These are phyloP conservation scores for Pistacia vera DNA, from an alignment of 345 rosid genomes.

Conservation along the genomic window DNA sequence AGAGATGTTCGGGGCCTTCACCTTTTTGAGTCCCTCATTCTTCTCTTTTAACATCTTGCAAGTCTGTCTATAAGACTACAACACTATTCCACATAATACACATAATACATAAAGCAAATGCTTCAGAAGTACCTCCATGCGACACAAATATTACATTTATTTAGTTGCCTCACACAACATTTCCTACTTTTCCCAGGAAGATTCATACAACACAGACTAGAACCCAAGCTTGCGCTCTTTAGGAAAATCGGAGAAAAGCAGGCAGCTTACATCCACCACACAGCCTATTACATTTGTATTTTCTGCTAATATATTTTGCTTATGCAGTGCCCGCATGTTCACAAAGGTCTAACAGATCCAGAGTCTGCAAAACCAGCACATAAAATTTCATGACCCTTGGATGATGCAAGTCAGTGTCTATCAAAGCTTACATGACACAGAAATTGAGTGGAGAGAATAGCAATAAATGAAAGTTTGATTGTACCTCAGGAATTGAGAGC, in stretches of 20 bases:
- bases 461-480: background rate
- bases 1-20: constrained; percentile 22
- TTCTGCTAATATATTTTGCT: constrained; percentile 23
- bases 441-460: background rate
- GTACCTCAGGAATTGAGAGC: constrained; percentile 98
- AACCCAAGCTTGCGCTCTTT: constrained; percentile 50
- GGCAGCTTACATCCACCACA: constrained; percentile 31
- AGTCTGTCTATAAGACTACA: constrained; percentile 20
- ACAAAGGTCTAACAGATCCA: constrained; percentile 85
- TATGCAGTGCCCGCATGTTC: constrained; percentile 86
- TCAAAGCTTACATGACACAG: background rate
- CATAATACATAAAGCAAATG: constrained; percentile 17
- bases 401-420: background rate
- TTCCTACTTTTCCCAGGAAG: constrained; percentile 29
- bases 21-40: constrained; percentile 19
- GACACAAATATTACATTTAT: constrained; percentile 30
- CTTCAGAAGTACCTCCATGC: constrained; percentile 15
- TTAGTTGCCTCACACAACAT: constrained; percentile 30
- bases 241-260: constrained; percentile 40
- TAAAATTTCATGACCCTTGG: background rate
- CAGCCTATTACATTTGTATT: constrained; percentile 26
- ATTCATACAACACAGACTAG: constrained; percentile 32
- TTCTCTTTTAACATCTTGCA: constrained; percentile 31
- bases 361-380: constrained; percentile 59
- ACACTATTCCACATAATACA: constrained; percentile 9